A percentile compares a stretch with the other conserved stretches of the same genome.
phyloP scores from a whole-genome alignment of 2,329 filamentous ascomycete genomes.

The Pseudogymnoascus sp. region DNA sequence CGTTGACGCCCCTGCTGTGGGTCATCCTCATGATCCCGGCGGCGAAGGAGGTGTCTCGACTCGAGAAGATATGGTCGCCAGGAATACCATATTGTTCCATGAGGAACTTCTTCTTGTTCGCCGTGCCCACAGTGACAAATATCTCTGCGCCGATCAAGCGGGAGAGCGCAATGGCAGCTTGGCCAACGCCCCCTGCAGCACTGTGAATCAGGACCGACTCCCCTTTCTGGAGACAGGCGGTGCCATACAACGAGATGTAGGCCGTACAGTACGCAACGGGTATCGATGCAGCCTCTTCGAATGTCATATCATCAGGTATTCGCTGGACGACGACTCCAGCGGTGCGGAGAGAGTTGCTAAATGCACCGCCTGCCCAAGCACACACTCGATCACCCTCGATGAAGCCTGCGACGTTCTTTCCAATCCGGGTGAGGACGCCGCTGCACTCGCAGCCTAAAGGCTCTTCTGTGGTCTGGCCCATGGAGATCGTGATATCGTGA shows the following conservation, averaged over 20 bases:
- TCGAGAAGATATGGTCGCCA: conserved; percentile 10
- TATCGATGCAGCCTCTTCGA: conserved; percentile 33
- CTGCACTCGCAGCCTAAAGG: too few species aligned
- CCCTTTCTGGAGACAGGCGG: conserved; percentile 32
- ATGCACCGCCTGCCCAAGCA: conserved; percentile 5
- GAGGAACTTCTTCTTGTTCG: too few species aligned
- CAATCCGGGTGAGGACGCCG: too few species aligned
- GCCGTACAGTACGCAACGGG: conserved; percentile 37
- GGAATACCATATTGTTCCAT: background rate
- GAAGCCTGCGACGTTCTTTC: conserved; percentile 19
- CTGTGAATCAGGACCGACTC: conserved; percentile 20
- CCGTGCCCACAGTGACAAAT: conserved; percentile 33
- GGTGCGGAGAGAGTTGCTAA: conserved; percentile 12
- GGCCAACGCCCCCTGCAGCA: conserved; percentile 18
- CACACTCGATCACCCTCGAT: conserved; percentile 29
- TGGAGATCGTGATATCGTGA: too few species aligned
- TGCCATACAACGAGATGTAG: conserved; percentile 35
- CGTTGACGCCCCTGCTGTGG: conserved; percentile 28
- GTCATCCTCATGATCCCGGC: conserved; percentile 26
- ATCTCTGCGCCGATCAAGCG: conserved; percentile 30
- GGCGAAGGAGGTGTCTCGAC: conserved; percentile 30
- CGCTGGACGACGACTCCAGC: conserved; percentile 11
- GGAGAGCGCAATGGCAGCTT: conserved; percentile 25
- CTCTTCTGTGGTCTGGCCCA: too few species aligned
- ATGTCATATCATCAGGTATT: conserved; percentile 33